A percentile compares a stretch with the other conserved stretches of the same genome.
phyloP scores from a whole-genome alignment of 306 rosid genomes.

The Oxytropis ochrocephala region DNA sequence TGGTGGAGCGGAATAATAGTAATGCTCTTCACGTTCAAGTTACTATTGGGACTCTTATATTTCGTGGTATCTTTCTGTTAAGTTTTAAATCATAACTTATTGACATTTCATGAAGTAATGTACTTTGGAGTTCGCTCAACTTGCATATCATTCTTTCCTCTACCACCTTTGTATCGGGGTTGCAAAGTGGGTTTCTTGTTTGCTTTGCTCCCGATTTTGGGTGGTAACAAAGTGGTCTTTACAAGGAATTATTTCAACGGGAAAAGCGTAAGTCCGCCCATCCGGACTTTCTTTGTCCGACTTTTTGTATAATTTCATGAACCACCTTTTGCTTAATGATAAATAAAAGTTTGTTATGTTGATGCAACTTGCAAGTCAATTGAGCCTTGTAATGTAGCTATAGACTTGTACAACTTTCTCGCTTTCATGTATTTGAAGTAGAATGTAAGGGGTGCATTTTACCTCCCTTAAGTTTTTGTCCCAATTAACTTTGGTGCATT shows the following conservation, averaged over 20 bases:
- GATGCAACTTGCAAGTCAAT: constrained; percentile 12
- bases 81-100: constrained; percentile 4
- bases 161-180: constrained; percentile 48
- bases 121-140: not conserved
- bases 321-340: constrained; percentile 2
- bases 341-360: constrained; percentile 7
- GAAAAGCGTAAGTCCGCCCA: constrained; percentile 67
- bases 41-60: constrained; percentile 94
- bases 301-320: not conserved
- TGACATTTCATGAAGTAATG: constrained; percentile 5
- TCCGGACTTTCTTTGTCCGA: constrained; percentile 17
- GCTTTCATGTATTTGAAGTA: not conserved
- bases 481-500: not conserved
- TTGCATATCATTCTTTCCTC: constrained; percentile 20
- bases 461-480: not conserved
- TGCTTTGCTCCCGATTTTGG: constrained; percentile 99
- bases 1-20: constrained; percentile 69
- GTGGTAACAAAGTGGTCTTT: constrained; percentile 88
- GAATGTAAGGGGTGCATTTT: not conserved
- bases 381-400: constrained; percentile 2
- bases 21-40: constrained; percentile 90
- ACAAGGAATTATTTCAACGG: constrained; percentile 87
- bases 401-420: constrained; percentile 2
- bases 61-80: constrained; percentile 58
- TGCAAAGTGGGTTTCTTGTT: constrained; percentile 97